phyloP scores from a whole-genome alignment of 257 asterid species.

The Nicotiana knightiana region DNA sequence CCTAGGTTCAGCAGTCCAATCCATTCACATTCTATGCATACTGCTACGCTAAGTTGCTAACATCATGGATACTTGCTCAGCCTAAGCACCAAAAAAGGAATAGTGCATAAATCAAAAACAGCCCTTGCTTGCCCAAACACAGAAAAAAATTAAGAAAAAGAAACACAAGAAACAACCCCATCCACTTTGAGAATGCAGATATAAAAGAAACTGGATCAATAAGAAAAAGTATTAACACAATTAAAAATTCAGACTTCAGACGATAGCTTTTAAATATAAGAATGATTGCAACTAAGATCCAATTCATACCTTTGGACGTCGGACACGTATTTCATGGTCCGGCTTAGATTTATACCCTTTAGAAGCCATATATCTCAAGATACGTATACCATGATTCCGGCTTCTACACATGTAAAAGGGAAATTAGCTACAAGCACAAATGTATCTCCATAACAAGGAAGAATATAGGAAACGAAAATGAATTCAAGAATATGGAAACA shows the following conservation, averaged over 20 bases:
- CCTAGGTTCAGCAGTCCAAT: not conserved
- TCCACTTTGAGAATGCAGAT: not conserved
- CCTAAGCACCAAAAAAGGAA: not conserved
- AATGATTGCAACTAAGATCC: slow-evolving; percentile 7
- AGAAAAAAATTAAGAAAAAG: not conserved
- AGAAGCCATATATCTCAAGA: slow-evolving; percentile 73
- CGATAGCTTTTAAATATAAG: not conserved
- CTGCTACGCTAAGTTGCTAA: not conserved
- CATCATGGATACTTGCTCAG: not conserved
- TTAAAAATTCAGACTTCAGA: not conserved
- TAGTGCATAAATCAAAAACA: not conserved
- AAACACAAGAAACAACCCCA: not conserved
- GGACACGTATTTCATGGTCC: slow-evolving; percentile 91
- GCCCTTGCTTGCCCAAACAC: not conserved
- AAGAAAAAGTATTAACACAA: not conserved
- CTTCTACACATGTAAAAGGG: slow-evolving; percentile 19
- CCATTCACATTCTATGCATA: not conserved
- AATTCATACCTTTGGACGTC: slow-evolving; percentile 74
- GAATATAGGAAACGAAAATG: not conserved
- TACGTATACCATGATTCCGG: slow-evolving; percentile 40
- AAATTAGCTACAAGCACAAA: not conserved
- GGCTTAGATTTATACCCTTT: slow-evolving; percentile 93
- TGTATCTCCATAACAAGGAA: not conserved
- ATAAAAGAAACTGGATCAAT: not conserved
- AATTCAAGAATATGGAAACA: not conserved